Evolutionary conservation across 768 basidiomycete species (phyloP).

Genomic region (Mrakia hoshinonis): DNA sequence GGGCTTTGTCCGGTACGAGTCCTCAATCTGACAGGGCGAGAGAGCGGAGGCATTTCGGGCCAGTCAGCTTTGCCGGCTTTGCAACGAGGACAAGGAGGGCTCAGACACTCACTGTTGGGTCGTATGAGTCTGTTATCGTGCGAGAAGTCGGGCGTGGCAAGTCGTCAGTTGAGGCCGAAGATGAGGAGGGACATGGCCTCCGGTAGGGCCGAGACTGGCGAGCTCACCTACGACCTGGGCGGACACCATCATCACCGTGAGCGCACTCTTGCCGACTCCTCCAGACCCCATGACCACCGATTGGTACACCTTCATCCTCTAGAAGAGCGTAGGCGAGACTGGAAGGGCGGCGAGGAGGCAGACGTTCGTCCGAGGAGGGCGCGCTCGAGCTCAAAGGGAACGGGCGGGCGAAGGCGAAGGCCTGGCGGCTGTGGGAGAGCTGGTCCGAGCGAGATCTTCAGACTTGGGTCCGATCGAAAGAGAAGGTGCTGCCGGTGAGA

Average conservation of each 20-base stretch:
- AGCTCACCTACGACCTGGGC: neutral
- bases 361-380: neutral
- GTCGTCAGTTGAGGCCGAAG: neutral
- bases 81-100: neutral
- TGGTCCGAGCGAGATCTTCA: neutral
- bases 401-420: neutral
- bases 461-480: no score
- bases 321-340: neutral
- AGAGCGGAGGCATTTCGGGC: neutral
- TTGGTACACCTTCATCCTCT: conserved; percentile 16
- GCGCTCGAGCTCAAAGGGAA: neutral
- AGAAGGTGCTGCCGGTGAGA: no score
- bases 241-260: conserved; percentile 7
- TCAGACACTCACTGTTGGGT: conserved; percentile 21
- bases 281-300: conserved; percentile 13
- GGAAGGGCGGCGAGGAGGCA: neutral
- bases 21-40: neutral
- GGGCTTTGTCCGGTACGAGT: neutral
- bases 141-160: no score
- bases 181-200: neutral
- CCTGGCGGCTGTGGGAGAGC: neutral
- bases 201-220: neutral
- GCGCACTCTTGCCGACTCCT: conserved; percentile 19
- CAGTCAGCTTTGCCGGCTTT: neutral
- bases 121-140: conserved; percentile 13